A percentile compares a stretch with the other conserved stretches of the same genome.
Evolutionary conservation across 768 basidiomycete species (phyloP).

Genomic region (Guyanaporus albipodus): DNA sequence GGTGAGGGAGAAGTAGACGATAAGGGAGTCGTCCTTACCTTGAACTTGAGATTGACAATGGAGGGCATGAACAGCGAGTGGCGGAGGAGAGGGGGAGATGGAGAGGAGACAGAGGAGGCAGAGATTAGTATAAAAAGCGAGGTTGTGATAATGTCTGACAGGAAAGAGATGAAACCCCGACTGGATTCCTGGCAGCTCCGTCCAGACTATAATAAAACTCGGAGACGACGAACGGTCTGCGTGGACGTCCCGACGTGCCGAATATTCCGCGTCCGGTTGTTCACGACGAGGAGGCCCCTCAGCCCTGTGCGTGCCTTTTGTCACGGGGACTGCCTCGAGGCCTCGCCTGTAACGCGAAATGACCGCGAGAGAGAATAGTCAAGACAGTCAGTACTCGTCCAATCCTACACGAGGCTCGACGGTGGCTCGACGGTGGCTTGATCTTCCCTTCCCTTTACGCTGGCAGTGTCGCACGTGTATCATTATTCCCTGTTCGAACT

Average conservation of each 20-base stretch:
- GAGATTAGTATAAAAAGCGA: too few species aligned
- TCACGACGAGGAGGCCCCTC: slow-evolving; percentile 9
- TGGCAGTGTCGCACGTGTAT: slow-evolving; percentile 9
- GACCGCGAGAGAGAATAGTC: slow-evolving; percentile 25
- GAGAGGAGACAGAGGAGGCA: slow-evolving; percentile 5
- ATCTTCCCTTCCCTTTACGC: too few species aligned
- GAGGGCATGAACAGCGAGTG: slow-evolving; percentile 52
- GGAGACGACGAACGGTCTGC: too few species aligned
- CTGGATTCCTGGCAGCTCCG: slow-evolving; percentile 6
- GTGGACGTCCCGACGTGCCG: slow-evolving; percentile 18
- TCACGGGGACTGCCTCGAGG: slow-evolving; percentile 32
- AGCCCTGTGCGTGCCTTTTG: slow-evolving; percentile 9
- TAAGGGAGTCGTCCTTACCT: slow-evolving; percentile 45
- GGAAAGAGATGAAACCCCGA: too few species aligned
- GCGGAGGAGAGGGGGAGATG: slow-evolving; percentile 14
- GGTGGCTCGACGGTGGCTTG: too few species aligned
- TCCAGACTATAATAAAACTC: too few species aligned
- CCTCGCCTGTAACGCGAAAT: slow-evolving; percentile 25
- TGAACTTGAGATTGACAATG: slow-evolving; percentile 86
- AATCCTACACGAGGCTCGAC: too few species aligned
- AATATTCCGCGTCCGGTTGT: slow-evolving; percentile 18
- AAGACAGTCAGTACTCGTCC: too few species aligned
- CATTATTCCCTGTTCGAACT: too few species aligned
- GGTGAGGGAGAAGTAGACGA: slow-evolving; percentile 5
- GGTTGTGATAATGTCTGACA: too few species aligned